A percentile compares a stretch with the other conserved stretches of the same genome.
Conservation (phyloP, 139 green algal genomes). For the Chlorella sp. region DNA sequence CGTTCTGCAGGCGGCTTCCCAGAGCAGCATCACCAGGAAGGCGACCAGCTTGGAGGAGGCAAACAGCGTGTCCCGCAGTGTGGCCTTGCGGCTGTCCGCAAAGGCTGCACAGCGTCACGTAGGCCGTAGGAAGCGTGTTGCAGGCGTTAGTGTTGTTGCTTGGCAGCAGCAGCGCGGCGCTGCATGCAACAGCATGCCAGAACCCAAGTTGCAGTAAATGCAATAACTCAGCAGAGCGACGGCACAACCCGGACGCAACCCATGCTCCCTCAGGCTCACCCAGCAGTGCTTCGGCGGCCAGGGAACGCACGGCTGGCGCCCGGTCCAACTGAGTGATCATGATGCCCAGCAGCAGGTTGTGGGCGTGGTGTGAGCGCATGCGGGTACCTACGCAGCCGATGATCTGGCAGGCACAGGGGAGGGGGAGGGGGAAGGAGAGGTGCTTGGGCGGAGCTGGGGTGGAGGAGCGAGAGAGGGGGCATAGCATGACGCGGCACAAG, state of each 20-base stretch:
- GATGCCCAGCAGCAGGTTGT: conserved; percentile 41
- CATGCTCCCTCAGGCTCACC: conserved; percentile 19
- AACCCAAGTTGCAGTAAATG: too few species aligned
- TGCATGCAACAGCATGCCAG: neutral
- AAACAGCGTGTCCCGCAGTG: conserved; percentile 43
- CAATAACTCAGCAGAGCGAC: too few species aligned
- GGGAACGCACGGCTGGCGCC: conserved; percentile 19
- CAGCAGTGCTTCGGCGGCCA: conserved; percentile 45
- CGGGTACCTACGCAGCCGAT: conserved; percentile 25
- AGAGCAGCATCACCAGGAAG: conserved; percentile 37
- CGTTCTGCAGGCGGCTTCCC: too few species aligned
- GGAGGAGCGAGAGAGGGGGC: neutral
- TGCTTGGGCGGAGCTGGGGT: neutral
- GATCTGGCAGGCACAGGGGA: conserved; percentile 14
- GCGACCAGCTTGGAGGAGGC: conserved; percentile 40
- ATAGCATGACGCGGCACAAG: neutral
- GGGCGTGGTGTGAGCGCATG: conserved; percentile 16
- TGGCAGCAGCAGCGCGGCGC: neutral
- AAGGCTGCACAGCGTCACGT: conserved; percentile 33
- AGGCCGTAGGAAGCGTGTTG: neutral
- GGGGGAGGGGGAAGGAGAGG: neutral
- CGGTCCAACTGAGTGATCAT: conserved; percentile 43
- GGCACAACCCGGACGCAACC: too few species aligned
- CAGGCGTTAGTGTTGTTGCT: neutral
- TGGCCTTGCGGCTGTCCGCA: conserved; percentile 2